Conservation (phyloP, 164 flowering plant species). For the Liriodendron chinense region DNA sequence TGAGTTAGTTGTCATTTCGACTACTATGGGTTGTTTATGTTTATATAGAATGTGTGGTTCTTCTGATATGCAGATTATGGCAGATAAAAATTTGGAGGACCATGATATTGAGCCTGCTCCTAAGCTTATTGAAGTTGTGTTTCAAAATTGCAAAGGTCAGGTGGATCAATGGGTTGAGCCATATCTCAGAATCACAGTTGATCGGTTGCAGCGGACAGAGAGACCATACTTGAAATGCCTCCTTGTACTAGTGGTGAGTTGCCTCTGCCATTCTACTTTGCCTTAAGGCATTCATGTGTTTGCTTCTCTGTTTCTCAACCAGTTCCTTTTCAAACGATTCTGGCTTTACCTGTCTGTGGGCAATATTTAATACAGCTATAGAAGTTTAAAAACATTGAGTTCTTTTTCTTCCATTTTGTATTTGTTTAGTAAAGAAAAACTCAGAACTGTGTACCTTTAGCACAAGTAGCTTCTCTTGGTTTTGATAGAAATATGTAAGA, state of each 20-base stretch:
- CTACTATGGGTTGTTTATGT: not conserved
- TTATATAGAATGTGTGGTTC: not conserved
- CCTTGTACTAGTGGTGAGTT: slow-evolving; percentile 86
- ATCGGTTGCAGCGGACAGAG: slow-evolving; percentile 70
- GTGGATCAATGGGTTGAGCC: slow-evolving; percentile 99
- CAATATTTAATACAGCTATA: too few relatives aligned
- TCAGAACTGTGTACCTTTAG: too few relatives aligned
- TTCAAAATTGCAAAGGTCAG: slow-evolving; percentile 91
- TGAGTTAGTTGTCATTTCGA: too few relatives aligned
- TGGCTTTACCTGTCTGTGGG: too few relatives aligned
- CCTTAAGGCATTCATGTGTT: not conserved
- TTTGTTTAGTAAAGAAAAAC: too few relatives aligned
- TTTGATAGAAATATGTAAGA: too few relatives aligned
- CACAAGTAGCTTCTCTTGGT: too few relatives aligned
- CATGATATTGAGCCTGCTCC: slow-evolving; percentile 96
- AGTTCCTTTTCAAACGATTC: too few relatives aligned
- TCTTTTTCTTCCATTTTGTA: too few relatives aligned
- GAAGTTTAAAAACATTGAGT: too few relatives aligned
- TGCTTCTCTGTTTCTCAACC: too few relatives aligned
- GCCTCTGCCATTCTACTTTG: not conserved
- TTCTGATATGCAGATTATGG: slow-evolving; percentile 55
- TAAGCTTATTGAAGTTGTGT: slow-evolving; percentile 89
- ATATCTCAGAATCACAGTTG: slow-evolving; percentile 74
- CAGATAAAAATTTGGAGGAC: slow-evolving; percentile 83
- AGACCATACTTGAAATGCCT: slow-evolving; percentile 81